These are phyloP conservation scores for Trifolium pratense DNA, from an alignment of 306 rosid genomes.

Conservation along the genomic window DNA sequence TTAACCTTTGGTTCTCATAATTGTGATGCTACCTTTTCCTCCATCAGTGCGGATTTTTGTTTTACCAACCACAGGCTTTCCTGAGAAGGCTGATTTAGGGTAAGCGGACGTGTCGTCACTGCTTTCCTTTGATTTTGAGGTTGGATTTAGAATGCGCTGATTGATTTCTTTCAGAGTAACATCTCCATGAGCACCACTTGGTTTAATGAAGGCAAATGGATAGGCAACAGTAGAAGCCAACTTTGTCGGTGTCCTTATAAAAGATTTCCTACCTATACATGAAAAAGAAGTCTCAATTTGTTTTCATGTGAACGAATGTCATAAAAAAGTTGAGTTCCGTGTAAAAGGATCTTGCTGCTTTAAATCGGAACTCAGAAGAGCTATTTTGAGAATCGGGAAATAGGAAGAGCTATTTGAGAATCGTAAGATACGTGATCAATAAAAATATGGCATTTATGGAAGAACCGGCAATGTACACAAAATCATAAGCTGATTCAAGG, in stretches of 20 bases:
- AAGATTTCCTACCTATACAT: constrained; percentile 82
- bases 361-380: not conserved
- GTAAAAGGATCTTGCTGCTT: constrained; percentile 15
- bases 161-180: constrained; percentile 96
- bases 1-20: constrained; percentile 93
- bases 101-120: constrained; percentile 64
- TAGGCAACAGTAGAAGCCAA: constrained; percentile 87
- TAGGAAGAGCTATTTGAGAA: too few species aligned
- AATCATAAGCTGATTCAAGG: not conserved
- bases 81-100: constrained; percentile 96
- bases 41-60: constrained; percentile 94
- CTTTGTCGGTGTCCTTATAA: constrained; percentile 67
- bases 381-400: not conserved
- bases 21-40: constrained; percentile 98
- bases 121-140: constrained; percentile 56
- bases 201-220: constrained; percentile 96
- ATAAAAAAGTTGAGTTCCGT: not conserved
- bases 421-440: not conserved
- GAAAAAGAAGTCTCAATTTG: constrained; percentile 37
- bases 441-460: not conserved
- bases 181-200: constrained; percentile 91
- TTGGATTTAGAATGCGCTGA: constrained; percentile 83
- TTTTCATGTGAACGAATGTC: constrained; percentile 17
- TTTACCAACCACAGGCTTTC: constrained; percentile 96
- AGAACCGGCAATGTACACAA: not conserved